Evolutionary conservation across 2,329 filamentous ascomycete genomes (phyloP), one percentile per base, ranked within the genome.

Genomic region (Blastomyces silverae): DNA sequence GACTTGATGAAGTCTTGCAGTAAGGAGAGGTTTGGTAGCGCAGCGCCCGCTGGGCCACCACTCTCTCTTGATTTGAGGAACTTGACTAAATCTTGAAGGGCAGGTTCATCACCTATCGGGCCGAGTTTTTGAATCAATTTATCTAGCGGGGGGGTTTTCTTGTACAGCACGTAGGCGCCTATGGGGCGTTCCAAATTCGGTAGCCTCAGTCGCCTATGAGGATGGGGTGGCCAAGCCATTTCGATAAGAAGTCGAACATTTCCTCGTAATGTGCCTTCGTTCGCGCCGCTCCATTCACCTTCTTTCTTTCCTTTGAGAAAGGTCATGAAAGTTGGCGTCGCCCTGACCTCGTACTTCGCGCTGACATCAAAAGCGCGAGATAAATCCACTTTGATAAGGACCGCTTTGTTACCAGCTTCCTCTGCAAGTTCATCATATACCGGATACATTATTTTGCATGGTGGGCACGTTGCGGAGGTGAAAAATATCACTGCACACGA

Each of bases 271-370:
- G 85, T 81, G 15, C 82, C 80, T 2, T 85, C 82, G 71, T 92
- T 88, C 0, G 89, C 90, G 1, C 92, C 92, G 61, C 83, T 84
- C 92, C 92, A 97, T 69, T 89, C 84, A 67, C 91, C 88, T 60
- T 90, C 84, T 73, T 93, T 85, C 66, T 87, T 78, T 1, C 92
- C 91, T 62, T 84, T 87, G 10, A 93, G 77, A 72, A 92, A 95
- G 0, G 91, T 93, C 72, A 94, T 85, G 72, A 97, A 96, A 0
- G 92, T 96, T 0, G 93, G 93, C 0, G 92, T 96, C 3, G 88
- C 88, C 1, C 85, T 83, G 62, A 97, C 84, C 1, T 82, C 79
- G 73, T 89, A 95, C 66, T 82, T 83, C 53, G 81, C 81, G 31
- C 83, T 86, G 59, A 90, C 85, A 66, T 85, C 85, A 64, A 82